Evolutionary conservation across 768 basidiomycete genomes (phyloP), one percentile per base, ranked within the genome.

Genomic region (Leccinum variicolor): DNA sequence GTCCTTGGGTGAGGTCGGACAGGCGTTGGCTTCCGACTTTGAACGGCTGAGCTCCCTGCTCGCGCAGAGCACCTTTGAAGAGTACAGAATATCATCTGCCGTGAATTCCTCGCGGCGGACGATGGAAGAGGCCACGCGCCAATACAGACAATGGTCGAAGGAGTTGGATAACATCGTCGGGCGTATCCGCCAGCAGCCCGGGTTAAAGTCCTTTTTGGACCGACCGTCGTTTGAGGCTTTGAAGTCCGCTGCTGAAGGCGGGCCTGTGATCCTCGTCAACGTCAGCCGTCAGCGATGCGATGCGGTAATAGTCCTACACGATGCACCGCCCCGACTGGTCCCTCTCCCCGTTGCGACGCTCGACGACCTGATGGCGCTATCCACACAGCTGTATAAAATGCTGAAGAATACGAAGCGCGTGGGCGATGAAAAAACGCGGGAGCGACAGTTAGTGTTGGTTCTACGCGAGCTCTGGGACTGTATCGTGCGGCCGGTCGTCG

Each of bases 261-360:
- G 74, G 3, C 74, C 75, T 6, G 66, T 75, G n/a, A 70, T 77
- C 19, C 55, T 79, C 15, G 63, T 79, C 48, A 79, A 77, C 39
- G 57, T 69, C 25, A 61, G 66, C 56, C 25, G 31, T 10, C 55
- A 26, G 34, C 65, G 74, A n/a, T 79, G 75, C 36, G 75, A 79
- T 56, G 77, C 75, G 0, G 26, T 79, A 26, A 71, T 77, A 13
- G 63, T 77, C 23, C 43, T 65, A n/a, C 43, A 63, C 11, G 57
- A 62, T 10, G 57, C 56, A 9, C 33, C 61, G 2, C 69, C 67
- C 0, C 63, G 56, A 36, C 60, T 60, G 21, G 58, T 70, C 6
- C 62, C 65, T 9, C 68, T 69, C 33, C 60, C 58, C 1, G 15
- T 54, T 26, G 53, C 61, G 11, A 59, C 63, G 1, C 56, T 63